phyloP scores from a whole-genome alignment of 2,329 filamentous ascomycete species.

The Xylaria sp. region DNA sequence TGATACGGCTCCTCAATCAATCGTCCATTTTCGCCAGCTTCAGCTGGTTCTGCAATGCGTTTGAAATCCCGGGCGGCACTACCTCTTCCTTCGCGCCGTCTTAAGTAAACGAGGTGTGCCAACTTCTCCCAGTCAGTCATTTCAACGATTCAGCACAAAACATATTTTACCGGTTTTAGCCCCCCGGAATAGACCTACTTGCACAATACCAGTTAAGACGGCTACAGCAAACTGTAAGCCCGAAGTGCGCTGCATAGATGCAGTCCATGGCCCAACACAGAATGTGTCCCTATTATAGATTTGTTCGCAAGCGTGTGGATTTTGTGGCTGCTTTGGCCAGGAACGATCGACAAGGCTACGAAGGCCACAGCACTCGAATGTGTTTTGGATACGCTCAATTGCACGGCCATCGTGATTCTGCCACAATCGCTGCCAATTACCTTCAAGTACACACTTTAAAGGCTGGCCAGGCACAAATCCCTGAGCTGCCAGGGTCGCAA shows the following conservation, averaged over 20 bases:
- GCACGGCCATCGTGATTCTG: constrained; percentile 57
- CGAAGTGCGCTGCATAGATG: constrained; percentile 62
- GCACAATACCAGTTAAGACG: constrained; percentile 62
- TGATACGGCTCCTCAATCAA: constrained; percentile 38
- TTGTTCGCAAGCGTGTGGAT: constrained; percentile 55
- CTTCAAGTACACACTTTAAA: constrained; percentile 64
- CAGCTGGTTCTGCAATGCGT: constrained; percentile 25
- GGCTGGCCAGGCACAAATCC: constrained; percentile 48
- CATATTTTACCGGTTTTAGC: too few relatives aligned
- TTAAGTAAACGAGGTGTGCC: constrained; percentile 44
- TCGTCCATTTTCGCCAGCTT: constrained; percentile 28
- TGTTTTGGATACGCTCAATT: constrained; percentile 71
- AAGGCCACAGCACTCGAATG: constrained; percentile 74
- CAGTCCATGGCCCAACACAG: constrained; percentile 68
- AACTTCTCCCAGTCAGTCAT: constrained; percentile 43
- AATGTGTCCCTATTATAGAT: constrained; percentile 57
- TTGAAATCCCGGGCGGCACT: constrained; percentile 25
- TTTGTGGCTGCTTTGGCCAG: constrained; percentile 69
- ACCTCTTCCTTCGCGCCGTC: constrained; percentile 27
- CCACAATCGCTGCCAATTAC: constrained; percentile 66
- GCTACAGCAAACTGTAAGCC: constrained; percentile 66
- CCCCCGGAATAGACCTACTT: constrained; percentile 56
- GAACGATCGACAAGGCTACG: constrained; percentile 66
- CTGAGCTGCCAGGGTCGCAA: constrained; percentile 56
- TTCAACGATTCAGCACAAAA: background rate